Evolutionary conservation across 1,284 basidiomycete genomes (phyloP).

Genomic region (Sporisorium exsertum): DNA sequence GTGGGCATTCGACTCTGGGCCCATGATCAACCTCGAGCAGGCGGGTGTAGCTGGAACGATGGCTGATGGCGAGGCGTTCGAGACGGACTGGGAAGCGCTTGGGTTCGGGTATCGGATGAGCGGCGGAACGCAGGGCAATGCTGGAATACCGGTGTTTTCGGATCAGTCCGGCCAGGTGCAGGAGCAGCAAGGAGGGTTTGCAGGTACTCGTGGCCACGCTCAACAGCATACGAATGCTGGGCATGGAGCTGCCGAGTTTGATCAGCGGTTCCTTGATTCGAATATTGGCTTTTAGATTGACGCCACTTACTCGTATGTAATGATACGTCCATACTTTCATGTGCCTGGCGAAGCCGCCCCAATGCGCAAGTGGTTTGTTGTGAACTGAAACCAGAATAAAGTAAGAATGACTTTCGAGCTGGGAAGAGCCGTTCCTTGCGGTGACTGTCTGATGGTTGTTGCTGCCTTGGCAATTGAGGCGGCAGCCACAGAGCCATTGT

Average conservation of each 20-base stretch:
- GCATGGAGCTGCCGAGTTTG: slow-evolving; percentile 31
- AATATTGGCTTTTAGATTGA: slow-evolving; percentile 41
- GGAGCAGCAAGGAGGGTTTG: slow-evolving; percentile 6
- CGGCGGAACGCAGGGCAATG: slow-evolving; percentile 11
- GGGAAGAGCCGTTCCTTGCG: no score
- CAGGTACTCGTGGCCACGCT: background rate
- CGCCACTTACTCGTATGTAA: no score
- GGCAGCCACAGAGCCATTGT: background rate
- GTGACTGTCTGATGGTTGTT: background rate
- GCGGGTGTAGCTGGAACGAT: background rate
- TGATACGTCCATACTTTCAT: no score
- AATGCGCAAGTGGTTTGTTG: no score
- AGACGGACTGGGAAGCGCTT: slow-evolving; percentile 49
- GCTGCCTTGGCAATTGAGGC: background rate
- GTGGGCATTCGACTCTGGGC: slow-evolving; percentile 10
- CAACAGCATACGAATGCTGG: background rate
- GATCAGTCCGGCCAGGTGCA: slow-evolving; percentile 4
- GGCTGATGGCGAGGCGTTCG: slow-evolving; percentile 20
- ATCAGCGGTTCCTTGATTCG: slow-evolving; percentile 43
- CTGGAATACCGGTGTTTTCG: slow-evolving; percentile 3
- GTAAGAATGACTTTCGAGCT: no score
- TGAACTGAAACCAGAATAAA: no score
- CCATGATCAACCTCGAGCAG: background rate
- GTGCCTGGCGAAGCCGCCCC: no score
- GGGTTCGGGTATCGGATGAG: slow-evolving; percentile 41